Percentiles rank a stretch among this genome's conserved stretches.
phyloP scores from a whole-genome alignment of 1,284 basidiomycete species.

The Apiotrichum gracile region DNA sequence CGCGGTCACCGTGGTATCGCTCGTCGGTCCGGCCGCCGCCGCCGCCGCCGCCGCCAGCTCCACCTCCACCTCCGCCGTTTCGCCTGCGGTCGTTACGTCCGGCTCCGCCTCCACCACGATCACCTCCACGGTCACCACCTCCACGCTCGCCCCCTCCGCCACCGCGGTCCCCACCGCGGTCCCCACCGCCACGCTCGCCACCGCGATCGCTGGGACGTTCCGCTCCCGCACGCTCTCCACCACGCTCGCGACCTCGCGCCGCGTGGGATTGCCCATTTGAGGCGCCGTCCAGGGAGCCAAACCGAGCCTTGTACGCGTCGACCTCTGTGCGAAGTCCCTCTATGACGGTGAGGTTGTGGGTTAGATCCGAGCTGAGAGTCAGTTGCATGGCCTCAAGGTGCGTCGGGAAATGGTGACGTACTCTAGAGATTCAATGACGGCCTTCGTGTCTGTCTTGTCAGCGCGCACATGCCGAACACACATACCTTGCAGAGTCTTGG shows the following conservation, averaged over 20 bases:
- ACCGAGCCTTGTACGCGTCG: slow-evolving; percentile 23
- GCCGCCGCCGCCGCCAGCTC: neutral
- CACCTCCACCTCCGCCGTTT: neutral
- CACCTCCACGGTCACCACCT: neutral
- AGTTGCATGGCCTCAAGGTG: neutral
- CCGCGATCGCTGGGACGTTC: neutral
- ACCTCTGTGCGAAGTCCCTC: slow-evolving; percentile 27
- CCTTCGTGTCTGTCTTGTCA: slow-evolving; percentile 28
- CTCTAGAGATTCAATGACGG: slow-evolving; percentile 40
- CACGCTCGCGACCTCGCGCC: neutral
- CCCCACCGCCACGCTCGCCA: neutral
- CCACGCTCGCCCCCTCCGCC: neutral
- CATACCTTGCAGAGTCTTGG: slow-evolving; percentile 34
- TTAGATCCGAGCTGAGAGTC: slow-evolving; percentile 30
- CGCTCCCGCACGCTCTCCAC: neutral
- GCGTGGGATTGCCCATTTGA: neutral
- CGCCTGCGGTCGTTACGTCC: neutral
- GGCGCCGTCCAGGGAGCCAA: slow-evolving; percentile 11
- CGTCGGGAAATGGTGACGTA: slow-evolving; percentile 12
- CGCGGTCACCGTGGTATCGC: neutral
- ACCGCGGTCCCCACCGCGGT: neutral
- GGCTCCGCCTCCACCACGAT: neutral
- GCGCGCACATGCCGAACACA: neutral
- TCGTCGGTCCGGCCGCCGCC: neutral
- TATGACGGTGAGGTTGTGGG: slow-evolving; percentile 29